Conservation (phyloP, 306 rosid species). For the cucumber (Cucumis sativus) region Cucumber_9930_V3 NC_026660.2:28850501-28851000, state of each 20-base stretch:
- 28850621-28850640: neutral
- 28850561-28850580: neutral
- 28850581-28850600: neutral
- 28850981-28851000: neutral
- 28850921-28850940: neutral
- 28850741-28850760: neutral
- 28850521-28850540: constrained; percentile 5
- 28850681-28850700: neutral
- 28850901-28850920: neutral
- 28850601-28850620: neutral
- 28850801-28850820: too few species aligned
- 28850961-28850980: neutral
- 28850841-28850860: too few species aligned
- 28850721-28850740: neutral
- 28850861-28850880: too few species aligned
- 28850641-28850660: neutral
- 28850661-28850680: neutral
- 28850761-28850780: too few species aligned
- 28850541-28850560: neutral
- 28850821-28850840: too few species aligned
- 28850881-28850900: neutral
- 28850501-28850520: neutral
- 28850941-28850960: neutral
- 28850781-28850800: too few species aligned
- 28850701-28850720: neutral